phyloP scores from a whole-genome alignment of 2,329 filamentous ascomycete species.

The Aspergillus pseudotamarii region DNA sequence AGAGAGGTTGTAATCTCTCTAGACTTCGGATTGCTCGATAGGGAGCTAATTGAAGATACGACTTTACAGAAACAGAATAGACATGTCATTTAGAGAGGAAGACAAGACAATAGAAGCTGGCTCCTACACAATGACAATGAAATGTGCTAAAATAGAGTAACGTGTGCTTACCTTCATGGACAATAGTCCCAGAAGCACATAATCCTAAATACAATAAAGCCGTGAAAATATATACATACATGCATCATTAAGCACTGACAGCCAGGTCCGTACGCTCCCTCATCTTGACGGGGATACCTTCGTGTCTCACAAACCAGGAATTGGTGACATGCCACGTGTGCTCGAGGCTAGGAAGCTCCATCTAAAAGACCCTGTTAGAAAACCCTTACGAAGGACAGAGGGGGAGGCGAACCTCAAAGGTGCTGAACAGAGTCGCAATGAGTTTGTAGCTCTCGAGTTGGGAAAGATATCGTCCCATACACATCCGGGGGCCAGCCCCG shows the following conservation, averaged over 20 bases:
- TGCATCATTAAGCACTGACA: neutral
- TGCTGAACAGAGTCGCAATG: conserved; percentile 53
- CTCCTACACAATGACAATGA: no score
- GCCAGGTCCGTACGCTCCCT: neutral
- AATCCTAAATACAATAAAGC: neutral
- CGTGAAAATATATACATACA: neutral
- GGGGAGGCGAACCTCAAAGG: conserved; percentile 17
- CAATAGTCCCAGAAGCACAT: neutral
- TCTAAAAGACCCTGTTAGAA: neutral
- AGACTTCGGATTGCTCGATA: no score
- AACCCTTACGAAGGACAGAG: neutral
- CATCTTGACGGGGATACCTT: neutral
- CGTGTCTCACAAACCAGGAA: neutral
- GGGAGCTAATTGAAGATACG: no score
- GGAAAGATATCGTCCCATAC: conserved; percentile 59
- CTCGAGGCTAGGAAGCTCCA: neutral
- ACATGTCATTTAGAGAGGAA: no score
- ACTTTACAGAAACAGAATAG: no score
- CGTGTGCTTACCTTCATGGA: neutral
- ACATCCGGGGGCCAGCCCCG: conserved; percentile 58
- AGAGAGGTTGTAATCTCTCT: no score
- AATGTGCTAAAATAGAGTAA: no score
- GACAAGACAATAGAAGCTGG: no score
- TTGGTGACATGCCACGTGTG: neutral
- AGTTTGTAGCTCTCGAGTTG: conserved; percentile 63